Evolutionary conservation across 2,329 filamentous ascomycete species (phyloP), one percentile per base, ranked within the genome.

Genomic region (Phialophora chinensis): DNA sequence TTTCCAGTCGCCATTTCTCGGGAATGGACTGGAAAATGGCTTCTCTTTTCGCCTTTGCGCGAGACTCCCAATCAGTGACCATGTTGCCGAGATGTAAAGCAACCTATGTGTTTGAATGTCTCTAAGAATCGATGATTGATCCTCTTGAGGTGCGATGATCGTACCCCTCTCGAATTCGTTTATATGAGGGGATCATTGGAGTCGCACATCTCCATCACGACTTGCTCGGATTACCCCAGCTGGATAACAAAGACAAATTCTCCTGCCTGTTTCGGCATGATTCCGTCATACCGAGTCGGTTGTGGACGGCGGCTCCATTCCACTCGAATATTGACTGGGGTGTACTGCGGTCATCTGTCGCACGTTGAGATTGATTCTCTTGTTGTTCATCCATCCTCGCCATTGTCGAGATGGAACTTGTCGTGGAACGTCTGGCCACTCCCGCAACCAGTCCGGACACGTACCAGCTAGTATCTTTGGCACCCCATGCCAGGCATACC

Each of bases 401-500:
- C 93, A 97, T 49, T 83, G 82, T 59, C 87, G 83, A 74, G 86
- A 92, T 35, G 78, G 82, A 29, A 5, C 49, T 4, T 70, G 66
- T 20, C 71, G 66, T 35, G 50, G 80, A 77, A 2, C 83, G 82
- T 10, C 77, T 82, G 93, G 93, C 93, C 93, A 98, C 50, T 90
- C 81, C 64, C 83, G 80, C 58, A 98, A 78, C 77, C 89, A 91
- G 0, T 80, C 80, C 0, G 94, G 94, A 78, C 93, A 98, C 0
- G 92, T 96, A 0, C 81, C 86, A 55, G 87, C 85, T 42, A 97
- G 75, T 12, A 98, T 90, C 76, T 93, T 95, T 5, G 95, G 93
- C 12, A 98, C 93, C 12, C 91, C 93, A 79, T 98, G 95, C 94
- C 94, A 98, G 1, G 94, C 93, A 78, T 92, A 96, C 52, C 95